These are phyloP conservation scores for Ricinus communis DNA, from an alignment of 345 rosid genomes.

Conservation along the genomic window DNA sequence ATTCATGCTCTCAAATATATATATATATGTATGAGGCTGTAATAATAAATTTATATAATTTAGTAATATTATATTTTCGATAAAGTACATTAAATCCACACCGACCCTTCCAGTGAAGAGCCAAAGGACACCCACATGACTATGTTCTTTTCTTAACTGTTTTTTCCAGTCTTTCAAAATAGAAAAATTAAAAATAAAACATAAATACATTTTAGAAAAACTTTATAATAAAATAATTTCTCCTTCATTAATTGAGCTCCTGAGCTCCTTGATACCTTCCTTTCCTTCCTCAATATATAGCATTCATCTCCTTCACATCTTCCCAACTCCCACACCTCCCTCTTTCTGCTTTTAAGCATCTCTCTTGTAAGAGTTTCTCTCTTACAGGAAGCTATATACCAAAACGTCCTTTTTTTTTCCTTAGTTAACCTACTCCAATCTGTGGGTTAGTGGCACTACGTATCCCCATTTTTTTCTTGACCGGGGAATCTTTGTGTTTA, in stretches of 20 bases:
- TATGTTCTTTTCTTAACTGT: slow-evolving; percentile 48
- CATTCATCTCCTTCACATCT: slow-evolving; percentile 22
- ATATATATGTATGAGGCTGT: neutral
- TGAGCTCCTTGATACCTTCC: slow-evolving; percentile 49
- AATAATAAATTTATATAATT: no score
- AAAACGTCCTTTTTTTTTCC: slow-evolving; percentile 37
- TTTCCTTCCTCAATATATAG: slow-evolving; percentile 52
- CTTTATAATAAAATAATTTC: slow-evolving; percentile 1
- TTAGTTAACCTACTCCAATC: neutral
- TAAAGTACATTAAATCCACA: slow-evolving; percentile 54
- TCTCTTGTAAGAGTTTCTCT: slow-evolving; percentile 7
- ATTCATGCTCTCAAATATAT: no score
- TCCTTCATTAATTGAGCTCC: slow-evolving; percentile 40
- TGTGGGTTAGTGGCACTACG: slow-evolving; percentile 16
- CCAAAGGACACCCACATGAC: slow-evolving; percentile 64
- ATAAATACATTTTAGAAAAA: no score
- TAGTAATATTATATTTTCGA: no score
- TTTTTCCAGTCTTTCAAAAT: slow-evolving; percentile 19
- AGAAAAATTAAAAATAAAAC: no score
- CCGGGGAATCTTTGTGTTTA: slow-evolving; percentile 1
- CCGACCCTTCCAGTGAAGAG: slow-evolving; percentile 57
- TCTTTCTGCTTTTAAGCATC: slow-evolving; percentile 14
- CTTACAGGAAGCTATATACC: no score
- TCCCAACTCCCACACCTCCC: slow-evolving; percentile 29
- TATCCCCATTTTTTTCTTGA: no score